Percentiles rank a stretch among this genome's conserved stretches.
Evolutionary conservation across 1,284 basidiomycete genomes (phyloP).

Genomic region (Tylopilus microsporus): DNA sequence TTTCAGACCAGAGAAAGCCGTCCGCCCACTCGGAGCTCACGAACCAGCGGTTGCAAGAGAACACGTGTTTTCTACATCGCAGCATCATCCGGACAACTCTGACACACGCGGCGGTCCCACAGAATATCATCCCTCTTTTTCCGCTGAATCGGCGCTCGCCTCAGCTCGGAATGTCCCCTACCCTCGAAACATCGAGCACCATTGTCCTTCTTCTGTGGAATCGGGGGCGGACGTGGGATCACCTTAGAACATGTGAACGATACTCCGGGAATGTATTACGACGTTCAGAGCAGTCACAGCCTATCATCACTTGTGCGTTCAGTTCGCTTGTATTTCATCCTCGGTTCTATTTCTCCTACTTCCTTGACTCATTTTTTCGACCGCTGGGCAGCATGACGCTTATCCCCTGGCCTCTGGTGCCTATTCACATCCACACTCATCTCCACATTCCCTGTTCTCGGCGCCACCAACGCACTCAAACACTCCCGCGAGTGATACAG

Average conservation of each 20-base stretch:
- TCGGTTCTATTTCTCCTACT: background rate
- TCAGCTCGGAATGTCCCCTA: constrained; percentile 6
- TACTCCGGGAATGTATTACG: constrained; percentile 12
- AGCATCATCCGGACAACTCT: background rate
- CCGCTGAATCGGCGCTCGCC: constrained; percentile 5
- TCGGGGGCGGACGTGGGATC: constrained; percentile 12
- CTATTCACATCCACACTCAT: constrained; percentile 13
- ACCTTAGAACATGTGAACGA: constrained; percentile 15
- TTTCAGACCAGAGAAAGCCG: constrained; percentile 4
- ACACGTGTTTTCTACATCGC: background rate
- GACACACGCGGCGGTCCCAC: background rate
- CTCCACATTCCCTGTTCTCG: constrained; percentile 21
- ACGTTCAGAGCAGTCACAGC: constrained; percentile 15
- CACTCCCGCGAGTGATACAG: constrained; percentile 26
- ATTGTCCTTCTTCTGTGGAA: constrained; percentile 1
- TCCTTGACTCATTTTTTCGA: constrained; percentile 2
- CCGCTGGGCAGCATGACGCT: constrained; percentile 17
- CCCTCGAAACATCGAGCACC: constrained; percentile 5
- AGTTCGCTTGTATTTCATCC: background rate
- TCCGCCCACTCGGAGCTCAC: constrained; percentile 8
- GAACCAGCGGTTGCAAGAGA: constrained; percentile 23
- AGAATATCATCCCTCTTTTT: constrained; percentile 4
- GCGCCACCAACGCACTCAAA: constrained; percentile 25
- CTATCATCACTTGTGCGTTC: constrained; percentile 27
- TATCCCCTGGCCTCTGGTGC: constrained; percentile 3